Percentiles rank a stretch among this genome's conserved stretches.
Conservation (phyloP, 2,329 filamentous ascomycete species). For the Aureobasidium sp. region DNA sequence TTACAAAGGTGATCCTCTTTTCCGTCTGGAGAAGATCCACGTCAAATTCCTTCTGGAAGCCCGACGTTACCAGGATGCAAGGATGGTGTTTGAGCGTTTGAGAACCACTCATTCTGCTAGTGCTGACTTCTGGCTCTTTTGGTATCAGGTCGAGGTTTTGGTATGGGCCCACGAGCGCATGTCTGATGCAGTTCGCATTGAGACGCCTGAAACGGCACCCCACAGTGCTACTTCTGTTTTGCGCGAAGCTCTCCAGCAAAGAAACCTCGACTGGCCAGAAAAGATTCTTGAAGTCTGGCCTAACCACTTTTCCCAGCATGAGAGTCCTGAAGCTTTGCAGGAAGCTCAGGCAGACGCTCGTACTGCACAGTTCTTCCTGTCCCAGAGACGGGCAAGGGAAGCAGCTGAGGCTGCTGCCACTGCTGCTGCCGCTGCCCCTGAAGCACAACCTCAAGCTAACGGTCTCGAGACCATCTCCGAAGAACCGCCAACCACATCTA, state of each 20-base stretch:
- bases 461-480: constrained; percentile 29
- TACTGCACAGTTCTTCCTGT: constrained; percentile 57
- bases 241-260: constrained; percentile 57
- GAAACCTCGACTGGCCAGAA: constrained; percentile 68
- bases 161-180: constrained; percentile 54
- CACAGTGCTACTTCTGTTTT: constrained; percentile 69
- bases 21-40: constrained; percentile 82
- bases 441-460: constrained; percentile 19
- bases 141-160: constrained; percentile 87
- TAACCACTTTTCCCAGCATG: constrained; percentile 83
- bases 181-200: constrained; percentile 43
- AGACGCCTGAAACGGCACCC: constrained; percentile 54
- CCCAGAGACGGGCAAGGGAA: constrained; percentile 59
- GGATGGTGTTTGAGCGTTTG: constrained; percentile 47
- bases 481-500: constrained; percentile 35
- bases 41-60: constrained; percentile 88
- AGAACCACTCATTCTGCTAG: constrained; percentile 63
- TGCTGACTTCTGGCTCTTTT: constrained; percentile 90
- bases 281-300: constrained; percentile 66
- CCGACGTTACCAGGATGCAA: constrained; percentile 67
- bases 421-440: constrained; percentile 47
- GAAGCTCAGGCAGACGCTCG: constrained; percentile 67
- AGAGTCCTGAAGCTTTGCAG: constrained; percentile 68
- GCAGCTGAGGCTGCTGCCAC: constrained; percentile 55
- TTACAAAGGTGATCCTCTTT: constrained; percentile 81